Evolutionary conservation across 1,284 basidiomycete genomes (phyloP), one percentile per base, ranked within the genome.

Genomic region (Leccinum glutinopallens): DNA sequence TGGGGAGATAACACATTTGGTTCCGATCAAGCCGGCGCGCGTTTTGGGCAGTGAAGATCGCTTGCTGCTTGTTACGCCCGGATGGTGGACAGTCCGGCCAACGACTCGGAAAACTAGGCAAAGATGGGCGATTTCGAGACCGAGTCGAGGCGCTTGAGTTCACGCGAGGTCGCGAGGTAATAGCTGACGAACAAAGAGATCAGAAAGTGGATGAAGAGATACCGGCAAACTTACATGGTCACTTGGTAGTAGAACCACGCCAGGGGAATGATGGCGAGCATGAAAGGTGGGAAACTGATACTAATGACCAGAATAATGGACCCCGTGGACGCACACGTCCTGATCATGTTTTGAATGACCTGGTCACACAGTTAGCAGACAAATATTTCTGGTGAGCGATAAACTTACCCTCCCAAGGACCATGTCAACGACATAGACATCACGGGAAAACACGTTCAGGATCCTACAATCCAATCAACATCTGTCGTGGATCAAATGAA

Each of bases 51-150:
- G 87, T 84, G 77, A 98, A 98, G 7, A 93, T 82, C 0, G 76
- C 61, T 69, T 91, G 85, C 71, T 94, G 92, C 56, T 82, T 78
- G 78, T 29, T 89, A 94, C 0, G 91, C 93, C 3, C 95, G 87
- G 71, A 98, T 97, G 19, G 93, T 94, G 1, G 91, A 86, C 9
- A 96, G 80, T 8, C 96, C 96, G 4, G 87, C 84, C 10, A 98
- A 81, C 0, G 92, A 91, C 76, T 98, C 95, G 19, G 92, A 90
- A 75, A 94, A 93, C 88, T 91, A 93, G 0, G 87, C 88, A 75
- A 97, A 97, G 69, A 98, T 94, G 9, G 96, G 96, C 1, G 93
- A 94, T 63, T 92, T 90, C 12, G 92, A 92, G 33, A 93, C 89
- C 5, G 96, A 91, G 72, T 97, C 96, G 9, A 98, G 84, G 25